These are phyloP conservation scores for Chaetomium fimeti DNA, from an alignment of 495 filamentous ascomycete species.

Conservation along the genomic window DNA sequence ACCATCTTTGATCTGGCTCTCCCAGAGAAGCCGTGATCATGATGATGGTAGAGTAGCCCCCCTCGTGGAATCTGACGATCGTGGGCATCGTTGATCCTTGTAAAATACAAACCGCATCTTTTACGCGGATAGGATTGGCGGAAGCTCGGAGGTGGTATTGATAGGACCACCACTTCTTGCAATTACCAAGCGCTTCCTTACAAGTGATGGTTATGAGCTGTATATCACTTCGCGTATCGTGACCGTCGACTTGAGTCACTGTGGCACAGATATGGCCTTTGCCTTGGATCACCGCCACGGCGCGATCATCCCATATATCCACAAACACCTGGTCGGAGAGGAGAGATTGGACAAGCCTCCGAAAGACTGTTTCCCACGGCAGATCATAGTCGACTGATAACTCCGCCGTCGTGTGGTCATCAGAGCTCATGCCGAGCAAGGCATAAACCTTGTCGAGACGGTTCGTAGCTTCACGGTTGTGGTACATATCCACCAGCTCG, in stretches of 20 bases:
- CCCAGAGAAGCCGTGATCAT: background rate
- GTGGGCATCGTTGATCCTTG: background rate
- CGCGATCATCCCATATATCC: slow-evolving; percentile 3
- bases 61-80: background rate
- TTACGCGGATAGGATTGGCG: background rate
- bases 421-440: slow-evolving; percentile 8
- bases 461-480: background rate
- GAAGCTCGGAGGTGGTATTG: background rate
- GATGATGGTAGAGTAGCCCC: background rate
- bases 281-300: background rate
- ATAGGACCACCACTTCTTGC: background rate
- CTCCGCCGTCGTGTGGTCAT: background rate
- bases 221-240: background rate
- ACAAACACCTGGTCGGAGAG: background rate
- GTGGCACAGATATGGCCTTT: background rate
- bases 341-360: background rate
- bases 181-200: background rate
- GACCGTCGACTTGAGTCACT: background rate
- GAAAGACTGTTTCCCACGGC: background rate
- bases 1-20: background rate
- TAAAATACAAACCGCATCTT: background rate
- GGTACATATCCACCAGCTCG: slow-evolving; percentile 8
- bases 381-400: background rate
- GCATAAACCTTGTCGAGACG: slow-evolving; percentile 1
- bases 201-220: background rate